Conservation (phyloP, 257 asterid genomes). For the Cruciata laevipes region DNA sequence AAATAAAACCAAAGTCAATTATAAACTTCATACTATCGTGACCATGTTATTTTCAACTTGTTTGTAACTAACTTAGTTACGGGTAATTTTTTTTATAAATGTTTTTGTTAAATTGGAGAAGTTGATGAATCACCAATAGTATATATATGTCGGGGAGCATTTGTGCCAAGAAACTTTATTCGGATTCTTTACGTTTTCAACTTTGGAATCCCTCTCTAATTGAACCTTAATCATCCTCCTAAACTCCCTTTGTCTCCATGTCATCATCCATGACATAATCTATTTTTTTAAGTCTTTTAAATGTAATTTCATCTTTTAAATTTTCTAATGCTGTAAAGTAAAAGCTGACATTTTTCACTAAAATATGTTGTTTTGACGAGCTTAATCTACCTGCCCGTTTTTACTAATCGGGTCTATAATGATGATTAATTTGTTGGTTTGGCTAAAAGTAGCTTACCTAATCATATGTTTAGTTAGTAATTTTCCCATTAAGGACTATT, state of each 20-base stretch:
- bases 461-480: not conserved
- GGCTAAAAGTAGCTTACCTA: not conserved
- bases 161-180: not conserved
- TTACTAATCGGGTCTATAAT: not conserved
- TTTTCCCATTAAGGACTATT: not conserved
- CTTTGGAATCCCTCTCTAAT: not conserved
- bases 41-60: no score
- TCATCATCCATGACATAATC: not conserved
- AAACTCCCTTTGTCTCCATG: not conserved
- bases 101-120: no score
- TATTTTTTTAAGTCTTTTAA: no score
- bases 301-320: no score
- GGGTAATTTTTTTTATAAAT: no score
- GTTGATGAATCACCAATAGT: not conserved
- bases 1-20: no score
- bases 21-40: no score
- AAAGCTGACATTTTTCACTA: not conserved
- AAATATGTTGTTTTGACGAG: not conserved
- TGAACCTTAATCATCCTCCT: not conserved
- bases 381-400: not conserved
- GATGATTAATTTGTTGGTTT: not conserved
- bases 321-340: not conserved
- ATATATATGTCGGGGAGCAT: not conserved
- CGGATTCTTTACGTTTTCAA: conserved; percentile 6
- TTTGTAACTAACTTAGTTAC: no score